Base-by-base conservation (phyloP, 176 grass and related monocot genomes). In the Melocanna baccifera region DNA sequence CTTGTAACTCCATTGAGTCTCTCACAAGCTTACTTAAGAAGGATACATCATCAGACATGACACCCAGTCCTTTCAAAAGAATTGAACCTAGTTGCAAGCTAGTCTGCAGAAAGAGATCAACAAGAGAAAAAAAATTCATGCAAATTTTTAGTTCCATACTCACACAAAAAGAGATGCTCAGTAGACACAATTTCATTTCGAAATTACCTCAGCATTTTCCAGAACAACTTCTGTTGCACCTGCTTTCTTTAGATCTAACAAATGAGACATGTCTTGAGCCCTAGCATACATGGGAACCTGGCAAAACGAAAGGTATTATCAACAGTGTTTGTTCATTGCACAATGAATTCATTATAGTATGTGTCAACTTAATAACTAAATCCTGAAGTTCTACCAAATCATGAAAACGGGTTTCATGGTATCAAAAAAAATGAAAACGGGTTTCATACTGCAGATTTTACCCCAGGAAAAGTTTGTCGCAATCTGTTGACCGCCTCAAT, bases 31-130 rank as follows among this genome's bases (percentile, higher is more conserved):
- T 95, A 71, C 96, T 96, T 84, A 99, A 83, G 88, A 99, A 99
- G 45, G 83, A 94, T 84, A 99, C 96, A 71, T 96, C 96, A 88
- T 96, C 96, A 63, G 96, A 99, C 96, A 94, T 95, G 81, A 99
- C 89, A 20, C 96, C 96, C 83, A 96, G 78, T 59, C 94, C 91
- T 83, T 85, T 93, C 53, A 96, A 77, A 77, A 99, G 93, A 64
- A 91, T 92, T 7, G 96, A 99, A 42, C 96, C 96, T n/a, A 99
- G 88, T 79, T 93, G 91, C 64, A 99, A 88, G 76, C 93, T 92
- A 46, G 91, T 92, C 96, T 98, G 86, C 73, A 90, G 39, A 9
- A 81, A 73, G 62, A 79, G 40, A 86, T 70, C 62, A 71, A 88
- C 59, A 76, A 42, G 79, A 68, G 32, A 78, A 20, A 61, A 62